A percentile compares a stretch with the other conserved stretches of the same genome.
Conservation (phyloP, 129 eudicot species). For the Solidago caesia region DNA sequence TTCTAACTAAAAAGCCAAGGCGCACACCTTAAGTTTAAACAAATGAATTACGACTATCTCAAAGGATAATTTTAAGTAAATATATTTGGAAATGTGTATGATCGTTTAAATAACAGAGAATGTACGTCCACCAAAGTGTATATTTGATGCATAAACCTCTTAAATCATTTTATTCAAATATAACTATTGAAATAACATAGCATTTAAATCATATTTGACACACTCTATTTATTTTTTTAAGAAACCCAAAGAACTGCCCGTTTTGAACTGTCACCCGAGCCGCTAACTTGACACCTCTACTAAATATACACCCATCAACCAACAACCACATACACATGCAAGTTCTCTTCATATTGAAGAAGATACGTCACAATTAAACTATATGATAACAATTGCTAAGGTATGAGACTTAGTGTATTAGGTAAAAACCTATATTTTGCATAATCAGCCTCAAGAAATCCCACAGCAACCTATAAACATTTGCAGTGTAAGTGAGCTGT, state of each 20-base stretch:
- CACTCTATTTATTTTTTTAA: too few relatives aligned
- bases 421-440: conserved; percentile 78
- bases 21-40: too few relatives aligned
- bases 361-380: background rate
- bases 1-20: too few relatives aligned
- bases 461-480: conserved; percentile 98
- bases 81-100: too few relatives aligned
- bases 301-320: conserved; percentile 11
- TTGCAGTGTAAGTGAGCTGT: conserved; percentile 90
- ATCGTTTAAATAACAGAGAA: too few relatives aligned
- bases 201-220: too few relatives aligned
- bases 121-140: too few relatives aligned
- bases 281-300: background rate
- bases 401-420: conserved; percentile 1
- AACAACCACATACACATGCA: conserved; percentile 7
- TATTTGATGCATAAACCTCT: too few relatives aligned
- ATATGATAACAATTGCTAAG: background rate
- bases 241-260: background rate
- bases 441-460: conserved; percentile 98
- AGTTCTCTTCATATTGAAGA: conserved; percentile 21
- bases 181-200: too few relatives aligned
- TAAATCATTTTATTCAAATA: too few relatives aligned
- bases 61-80: too few relatives aligned
- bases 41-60: too few relatives aligned
- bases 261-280: background rate